Base-by-base conservation (phyloP, 2,329 filamentous ascomycete species). In the Diplodia intermedia region DNA sequence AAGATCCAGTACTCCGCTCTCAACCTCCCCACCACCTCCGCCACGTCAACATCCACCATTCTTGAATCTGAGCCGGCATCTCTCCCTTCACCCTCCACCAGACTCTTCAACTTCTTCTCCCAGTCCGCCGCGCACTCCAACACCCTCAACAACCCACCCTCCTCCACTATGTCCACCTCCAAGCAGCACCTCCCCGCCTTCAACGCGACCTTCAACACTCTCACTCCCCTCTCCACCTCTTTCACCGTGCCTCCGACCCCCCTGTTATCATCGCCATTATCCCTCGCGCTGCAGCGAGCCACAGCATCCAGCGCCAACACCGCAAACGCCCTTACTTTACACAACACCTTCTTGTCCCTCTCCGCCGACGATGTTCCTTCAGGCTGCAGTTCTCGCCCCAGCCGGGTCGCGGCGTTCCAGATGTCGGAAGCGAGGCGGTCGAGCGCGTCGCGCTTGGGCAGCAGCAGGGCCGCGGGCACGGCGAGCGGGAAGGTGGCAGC, bases 131-230 rank as follows among this genome's bases (percentile, higher is more conserved):
- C 88, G 69, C 86, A 88, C 72, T 90, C 87, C 54, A 96, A 81
- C 0, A 88, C 84, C 40, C 84, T 84, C 6, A 85, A 81, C 0
- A 88, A 87, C n/a, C 88, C 79, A 11, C 86, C 84, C 1, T 88
- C 79, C 11, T 86, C 84, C 1, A 88, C 70, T 29, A 91, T 84
- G 3, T 79, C 76, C 3, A 81, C 79, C n/a, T 86, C 86, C 53
- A 95, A 81, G 72, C 90, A 93, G 50, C 82, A 82, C 72, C 83
- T 86, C 23, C 85, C 85, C 5, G 89, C 84, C 75, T 89, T 91
- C 68, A 96, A 80, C 12, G 89, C 89, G 71, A 92, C 79, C 73
- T 86, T 89, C 75, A 92, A 81, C 23, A 92, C 77, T 67, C 90
- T 86, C 36, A 88, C 75, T 18, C 72, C 76, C 61, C 75, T 75